Evolutionary conservation across 768 basidiomycete species (phyloP).

Genomic region (Xerocomus brunneocitrinus): DNA sequence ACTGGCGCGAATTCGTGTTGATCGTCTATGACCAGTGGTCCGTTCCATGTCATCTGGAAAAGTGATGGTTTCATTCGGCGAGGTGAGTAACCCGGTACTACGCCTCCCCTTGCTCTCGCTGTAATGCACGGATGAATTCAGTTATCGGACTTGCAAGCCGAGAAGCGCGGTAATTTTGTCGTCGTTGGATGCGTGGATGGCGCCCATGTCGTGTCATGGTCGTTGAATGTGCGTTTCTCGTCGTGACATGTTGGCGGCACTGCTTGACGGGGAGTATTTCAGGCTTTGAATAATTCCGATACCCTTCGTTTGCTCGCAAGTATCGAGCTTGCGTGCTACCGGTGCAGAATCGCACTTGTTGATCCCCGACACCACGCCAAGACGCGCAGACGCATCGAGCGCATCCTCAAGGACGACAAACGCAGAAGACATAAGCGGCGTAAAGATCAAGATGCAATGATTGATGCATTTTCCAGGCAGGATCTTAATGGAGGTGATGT

Average conservation of each 20-base stretch:
- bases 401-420: conserved; percentile 82
- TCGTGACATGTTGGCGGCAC: conserved; percentile 2
- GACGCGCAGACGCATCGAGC: conserved; percentile 66
- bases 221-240: conserved; percentile 58
- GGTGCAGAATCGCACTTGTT: conserved; percentile 60
- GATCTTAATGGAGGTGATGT: conserved; percentile 32
- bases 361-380: conserved; percentile 67
- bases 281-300: conserved; percentile 82
- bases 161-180: conserved; percentile 84
- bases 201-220: conserved; percentile 75
- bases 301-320: conserved; percentile 77
- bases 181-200: conserved; percentile 78
- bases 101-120: neutral
- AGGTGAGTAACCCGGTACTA: conserved; percentile 41
- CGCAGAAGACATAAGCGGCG: conserved; percentile 75
- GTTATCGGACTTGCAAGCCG: conserved; percentile 73
- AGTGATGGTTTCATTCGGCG: conserved; percentile 63
- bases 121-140: conserved; percentile 22
- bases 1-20: conserved; percentile 2
- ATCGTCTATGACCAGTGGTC: conserved; percentile 16
- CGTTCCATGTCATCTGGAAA: conserved; percentile 61
- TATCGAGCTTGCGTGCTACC: conserved; percentile 81
- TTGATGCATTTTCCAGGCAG: conserved; percentile 69
- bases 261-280: conserved; percentile 11
- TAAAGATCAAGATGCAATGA: conserved; percentile 79